phyloP scores from a whole-genome alignment of 2,329 filamentous ascomycete species.

The Podosphaera aphanis region DNA sequence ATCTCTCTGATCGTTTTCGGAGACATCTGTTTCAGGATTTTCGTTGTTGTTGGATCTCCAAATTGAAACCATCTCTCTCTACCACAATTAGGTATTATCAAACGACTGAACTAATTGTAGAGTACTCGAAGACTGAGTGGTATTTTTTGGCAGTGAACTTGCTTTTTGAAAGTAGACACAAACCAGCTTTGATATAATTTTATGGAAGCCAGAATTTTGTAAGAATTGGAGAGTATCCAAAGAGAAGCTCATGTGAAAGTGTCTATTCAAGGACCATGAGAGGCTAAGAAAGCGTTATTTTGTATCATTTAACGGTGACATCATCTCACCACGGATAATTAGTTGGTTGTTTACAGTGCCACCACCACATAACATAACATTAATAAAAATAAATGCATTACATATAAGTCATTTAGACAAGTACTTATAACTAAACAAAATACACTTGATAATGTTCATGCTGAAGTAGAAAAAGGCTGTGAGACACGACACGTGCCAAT shows the following conservation, averaged over 20 bases:
- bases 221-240: not conserved
- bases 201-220: not conserved
- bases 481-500: too few species aligned
- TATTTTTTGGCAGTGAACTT: too few species aligned
- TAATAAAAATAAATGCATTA: not conserved
- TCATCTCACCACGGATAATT: not conserved
- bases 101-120: too few species aligned
- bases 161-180: not conserved
- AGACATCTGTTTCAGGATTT: conserved; percentile 8
- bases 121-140: too few species aligned
- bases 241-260: not conserved
- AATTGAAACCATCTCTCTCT: conserved; percentile 24
- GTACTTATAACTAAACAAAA: not conserved
- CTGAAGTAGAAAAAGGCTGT: too few species aligned
- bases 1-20: conserved; percentile 5
- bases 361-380: not conserved
- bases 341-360: not conserved
- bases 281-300: not conserved
- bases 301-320: not conserved
- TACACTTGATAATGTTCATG: too few species aligned
- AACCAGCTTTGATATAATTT: not conserved
- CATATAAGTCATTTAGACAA: not conserved
- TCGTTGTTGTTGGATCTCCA: conserved; percentile 28
- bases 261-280: not conserved
- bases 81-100: not conserved